Conservation (phyloP, 2,329 filamentous ascomycete species). For the Sporothrix variecibatus region DNA sequence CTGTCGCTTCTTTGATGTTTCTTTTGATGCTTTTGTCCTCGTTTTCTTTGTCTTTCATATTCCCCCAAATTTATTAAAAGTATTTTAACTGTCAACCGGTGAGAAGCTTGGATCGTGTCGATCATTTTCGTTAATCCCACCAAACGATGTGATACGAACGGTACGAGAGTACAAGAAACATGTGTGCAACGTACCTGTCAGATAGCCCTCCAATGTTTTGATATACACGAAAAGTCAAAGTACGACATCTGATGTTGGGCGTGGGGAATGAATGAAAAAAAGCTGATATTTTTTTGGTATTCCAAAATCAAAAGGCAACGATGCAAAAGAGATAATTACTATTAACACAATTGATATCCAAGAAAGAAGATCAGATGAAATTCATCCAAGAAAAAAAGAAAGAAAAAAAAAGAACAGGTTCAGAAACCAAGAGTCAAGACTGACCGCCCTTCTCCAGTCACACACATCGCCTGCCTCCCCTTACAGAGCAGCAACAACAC, state of each 20-base stretch:
- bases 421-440: neutral
- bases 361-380: neutral
- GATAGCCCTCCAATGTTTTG: too few relatives aligned
- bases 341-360: neutral
- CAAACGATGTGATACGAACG: too few relatives aligned
- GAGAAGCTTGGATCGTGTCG: neutral
- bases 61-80: neutral
- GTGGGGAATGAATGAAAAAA: neutral
- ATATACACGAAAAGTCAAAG: too few relatives aligned
- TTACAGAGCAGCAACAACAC: constrained; percentile 19
- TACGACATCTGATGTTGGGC: too few relatives aligned
- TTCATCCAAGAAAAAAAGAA: neutral
- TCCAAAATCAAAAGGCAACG: neutral
- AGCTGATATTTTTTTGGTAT: neutral
- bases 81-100: neutral
- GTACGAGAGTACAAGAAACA: too few relatives aligned
- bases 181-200: neutral
- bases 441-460: too few relatives aligned
- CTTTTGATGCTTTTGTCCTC: neutral
- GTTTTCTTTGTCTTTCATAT: neutral
- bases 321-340: neutral
- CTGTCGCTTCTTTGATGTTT: neutral
- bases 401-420: neutral
- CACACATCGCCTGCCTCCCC: too few relatives aligned
- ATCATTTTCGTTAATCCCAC: neutral